Percentiles rank a stretch among this genome's conserved stretches.
Evolutionary conservation across 2,329 filamentous ascomycete species (phyloP).

Genomic region (Talaromyces verruculosus): DNA sequence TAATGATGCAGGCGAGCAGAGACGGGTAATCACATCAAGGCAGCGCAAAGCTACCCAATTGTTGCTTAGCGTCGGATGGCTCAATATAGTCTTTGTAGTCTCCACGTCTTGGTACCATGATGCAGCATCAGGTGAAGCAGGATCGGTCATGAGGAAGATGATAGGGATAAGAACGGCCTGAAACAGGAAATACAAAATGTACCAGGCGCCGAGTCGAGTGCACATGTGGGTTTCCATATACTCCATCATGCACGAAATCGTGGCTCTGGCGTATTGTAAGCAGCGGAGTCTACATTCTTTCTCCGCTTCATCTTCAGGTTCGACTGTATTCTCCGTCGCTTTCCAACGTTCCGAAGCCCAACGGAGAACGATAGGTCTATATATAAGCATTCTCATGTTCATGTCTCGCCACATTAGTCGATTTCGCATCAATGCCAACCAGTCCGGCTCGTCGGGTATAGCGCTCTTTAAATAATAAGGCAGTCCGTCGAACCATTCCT

Average conservation of each 20-base stretch:
- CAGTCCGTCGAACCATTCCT: conserved; percentile 44
- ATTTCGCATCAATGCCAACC: conserved; percentile 41
- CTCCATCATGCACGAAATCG: conserved; percentile 44
- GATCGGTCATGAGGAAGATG: conserved; percentile 46
- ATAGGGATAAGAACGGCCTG: conserved; percentile 47
- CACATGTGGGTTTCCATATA: conserved; percentile 43
- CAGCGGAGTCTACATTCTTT: conserved; percentile 42
- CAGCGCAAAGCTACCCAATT: conserved; percentile 43
- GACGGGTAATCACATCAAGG: conserved; percentile 40
- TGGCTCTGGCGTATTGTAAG: conserved; percentile 42
- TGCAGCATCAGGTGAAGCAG: conserved; percentile 37
- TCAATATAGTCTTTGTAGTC: conserved; percentile 42
- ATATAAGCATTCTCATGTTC: conserved; percentile 47
- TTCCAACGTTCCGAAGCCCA: conserved; percentile 41
- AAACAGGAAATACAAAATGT: conserved; percentile 49
- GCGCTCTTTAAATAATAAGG: conserved; percentile 43
- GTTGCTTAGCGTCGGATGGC: conserved; percentile 39
- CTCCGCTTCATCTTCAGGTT: conserved; percentile 38
- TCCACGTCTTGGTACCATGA: conserved; percentile 43
- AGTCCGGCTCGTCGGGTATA: conserved; percentile 36
- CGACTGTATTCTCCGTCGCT: conserved; percentile 30
- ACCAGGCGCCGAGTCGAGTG: conserved; percentile 46
- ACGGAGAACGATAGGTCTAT: conserved; percentile 44
- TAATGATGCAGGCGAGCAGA: conserved; percentile 35
- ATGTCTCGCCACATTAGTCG: conserved; percentile 46